Conservation (phyloP, 352 stramenopile genomes). For the Phytopythium delawarense region DNA sequence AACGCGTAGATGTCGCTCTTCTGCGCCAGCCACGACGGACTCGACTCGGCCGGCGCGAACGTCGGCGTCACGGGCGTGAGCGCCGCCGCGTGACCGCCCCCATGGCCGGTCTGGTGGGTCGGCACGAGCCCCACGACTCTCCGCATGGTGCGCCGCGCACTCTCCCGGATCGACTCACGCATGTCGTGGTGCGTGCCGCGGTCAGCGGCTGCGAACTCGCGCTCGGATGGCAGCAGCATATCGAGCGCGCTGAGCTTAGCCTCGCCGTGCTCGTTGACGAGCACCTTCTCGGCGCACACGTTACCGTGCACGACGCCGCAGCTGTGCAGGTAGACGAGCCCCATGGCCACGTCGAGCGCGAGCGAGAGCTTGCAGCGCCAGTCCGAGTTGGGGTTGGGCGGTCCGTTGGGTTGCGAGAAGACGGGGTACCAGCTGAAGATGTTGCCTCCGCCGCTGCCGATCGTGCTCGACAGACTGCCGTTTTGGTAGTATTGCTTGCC, state of each 20-base stretch:
- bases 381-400: slow-evolving; percentile 41
- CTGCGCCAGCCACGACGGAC: slow-evolving; percentile 31
- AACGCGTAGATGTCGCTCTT: slow-evolving; percentile 69
- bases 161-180: slow-evolving; percentile 45
- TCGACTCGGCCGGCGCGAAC: slow-evolving; percentile 8
- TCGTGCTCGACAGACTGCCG: slow-evolving; percentile 23
- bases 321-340: slow-evolving; percentile 67
- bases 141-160: slow-evolving; percentile 12
- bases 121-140: slow-evolving; percentile 2
- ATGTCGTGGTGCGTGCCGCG: slow-evolving; percentile 14
- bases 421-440: slow-evolving; percentile 57
- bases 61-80: slow-evolving; percentile 10
- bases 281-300: slow-evolving; percentile 58
- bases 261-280: slow-evolving; percentile 70
- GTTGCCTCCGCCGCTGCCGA: slow-evolving; percentile 38
- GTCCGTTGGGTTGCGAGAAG: slow-evolving; percentile 30
- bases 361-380: slow-evolving; percentile 75
- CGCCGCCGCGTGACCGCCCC: slow-evolving; percentile 1
- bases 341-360: slow-evolving; percentile 78
- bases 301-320: slow-evolving; percentile 56
- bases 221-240: slow-evolving; percentile 32
- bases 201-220: not conserved
- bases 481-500: slow-evolving; percentile 42
- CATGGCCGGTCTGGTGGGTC: not conserved
- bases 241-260: slow-evolving; percentile 77